These are phyloP conservation scores for Populus ilicifolia DNA, from an alignment of 345 rosid species.

Conservation along the genomic window DNA sequence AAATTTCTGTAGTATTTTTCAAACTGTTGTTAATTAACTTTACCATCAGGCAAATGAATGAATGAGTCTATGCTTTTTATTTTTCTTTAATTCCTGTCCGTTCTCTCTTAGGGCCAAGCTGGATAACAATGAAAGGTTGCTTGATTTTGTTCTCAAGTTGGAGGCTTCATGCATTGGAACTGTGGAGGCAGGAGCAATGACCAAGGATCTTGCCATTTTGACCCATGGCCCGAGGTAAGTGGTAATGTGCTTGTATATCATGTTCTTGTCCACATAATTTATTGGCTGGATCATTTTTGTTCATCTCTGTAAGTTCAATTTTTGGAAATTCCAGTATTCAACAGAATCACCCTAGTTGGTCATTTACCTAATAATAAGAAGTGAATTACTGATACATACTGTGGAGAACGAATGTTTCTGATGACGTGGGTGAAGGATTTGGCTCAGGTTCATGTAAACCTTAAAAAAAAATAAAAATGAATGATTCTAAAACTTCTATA, in stretches of 20 bases:
- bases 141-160: constrained; percentile 73
- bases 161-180: constrained; percentile 83
- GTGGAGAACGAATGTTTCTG: neutral
- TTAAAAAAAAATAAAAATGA: neutral
- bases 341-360: no score
- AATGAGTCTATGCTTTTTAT: neutral
- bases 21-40: neutral
- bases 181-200: constrained; percentile 88
- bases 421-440: neutral
- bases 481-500: neutral
- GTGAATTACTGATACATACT: neutral
- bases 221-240: constrained; percentile 79
- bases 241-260: neutral
- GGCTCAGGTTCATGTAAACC: neutral
- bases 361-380: no score
- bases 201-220: constrained; percentile 92
- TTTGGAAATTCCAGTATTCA: no score
- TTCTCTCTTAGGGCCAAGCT: constrained; percentile 66
- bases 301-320: no score
- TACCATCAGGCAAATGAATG: neutral
- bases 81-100: neutral
- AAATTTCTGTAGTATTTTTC: no score
- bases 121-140: constrained; percentile 65
- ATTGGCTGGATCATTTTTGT: neutral
- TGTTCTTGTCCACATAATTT: neutral